Evolutionary conservation across 495 filamentous ascomycete species (phyloP).

Genomic region (Melanomma pulvis-pyrius): DNA sequence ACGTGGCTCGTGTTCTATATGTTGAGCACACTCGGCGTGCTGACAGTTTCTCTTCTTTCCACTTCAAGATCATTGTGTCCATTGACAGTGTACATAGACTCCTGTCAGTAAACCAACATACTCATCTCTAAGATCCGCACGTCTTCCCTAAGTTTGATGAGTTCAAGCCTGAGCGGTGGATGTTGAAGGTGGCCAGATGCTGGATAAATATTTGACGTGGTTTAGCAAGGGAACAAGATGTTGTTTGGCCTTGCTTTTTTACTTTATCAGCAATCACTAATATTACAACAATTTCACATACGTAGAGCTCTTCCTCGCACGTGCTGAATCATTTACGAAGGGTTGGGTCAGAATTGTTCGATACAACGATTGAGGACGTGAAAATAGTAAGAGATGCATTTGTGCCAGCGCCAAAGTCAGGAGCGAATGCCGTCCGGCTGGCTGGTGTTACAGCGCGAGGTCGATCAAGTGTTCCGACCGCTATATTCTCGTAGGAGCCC

Average conservation of each 20-base stretch:
- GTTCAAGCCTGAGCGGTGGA: constrained; percentile 4
- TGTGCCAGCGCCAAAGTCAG: constrained; percentile 1
- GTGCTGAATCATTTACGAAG: neutral
- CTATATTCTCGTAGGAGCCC: neutral
- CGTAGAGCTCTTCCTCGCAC: neutral
- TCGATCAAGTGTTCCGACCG: neutral
- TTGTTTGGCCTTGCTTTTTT: no score
- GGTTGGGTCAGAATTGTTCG: neutral
- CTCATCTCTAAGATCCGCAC: neutral
- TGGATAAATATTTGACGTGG: neutral
- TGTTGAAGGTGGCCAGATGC: neutral
- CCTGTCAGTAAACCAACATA: constrained; percentile 3
- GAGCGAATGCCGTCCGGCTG: neutral
- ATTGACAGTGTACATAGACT: neutral
- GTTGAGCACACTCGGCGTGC: neutral
- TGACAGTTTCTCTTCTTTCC: neutral
- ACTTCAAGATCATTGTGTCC: neutral
- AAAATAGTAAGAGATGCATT: constrained; percentile 4
- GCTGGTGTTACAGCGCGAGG: neutral
- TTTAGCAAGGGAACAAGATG: neutral
- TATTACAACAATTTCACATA: neutral
- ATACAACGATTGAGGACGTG: constrained; percentile 12
- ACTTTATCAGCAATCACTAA: neutral
- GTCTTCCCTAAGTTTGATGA: constrained; percentile 29
- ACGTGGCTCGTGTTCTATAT: constrained; percentile 23